Evolutionary conservation across 306 rosid species (phyloP), one percentile per base, ranked within the genome.

Genomic region (Macrotyloma uniflorum): DNA sequence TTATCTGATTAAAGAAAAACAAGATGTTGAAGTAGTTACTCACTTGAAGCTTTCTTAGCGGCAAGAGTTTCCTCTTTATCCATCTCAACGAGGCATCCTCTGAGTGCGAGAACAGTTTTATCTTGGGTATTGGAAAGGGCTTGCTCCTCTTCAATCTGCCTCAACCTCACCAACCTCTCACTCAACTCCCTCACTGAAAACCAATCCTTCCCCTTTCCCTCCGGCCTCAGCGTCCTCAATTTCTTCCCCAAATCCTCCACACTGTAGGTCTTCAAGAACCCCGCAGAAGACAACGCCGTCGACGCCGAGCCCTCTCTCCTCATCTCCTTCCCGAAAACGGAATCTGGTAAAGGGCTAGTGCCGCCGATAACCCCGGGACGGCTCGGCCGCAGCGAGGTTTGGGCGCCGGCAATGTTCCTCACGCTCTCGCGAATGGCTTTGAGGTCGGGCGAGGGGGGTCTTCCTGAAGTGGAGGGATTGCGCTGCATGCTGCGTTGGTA

Each of bases 151-250:
- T 92, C 97, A 71, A 82, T 61, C 50, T 86, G 83, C 82, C 89
- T 89, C 73, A 94, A 50, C 83, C 79, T 85, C 63, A 3, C 49
- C 90, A 94, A 76, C 87, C 97, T 90, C 74, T 86, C 88, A 74
- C 59, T 88, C 89, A 94, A 81, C 72, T 94, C 97, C 30, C 12
- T 61, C 64, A 94, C 50, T 0, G 97, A 88, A 83, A 94, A 92
- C 91, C 83, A 79, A 2, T 59, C 69, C 1, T 55, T 71, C 36
- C 78, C 85, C 72, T 78, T 85, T 4, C n/a, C 88, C 5, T 43
- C 81, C 2, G 95, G 90, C 79, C 97, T 87, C 88, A 94, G 54
- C n/a, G 13, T 30, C 83, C 61, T 89, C 89, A 92, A 83, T 80
- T 79, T 92, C 53, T 69, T 46, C 36, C 97, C 98, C 85, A 94